Conservation (phyloP, 2,329 filamentous ascomycete species). For the Lasiodiplodia hormozganensis region DNA sequence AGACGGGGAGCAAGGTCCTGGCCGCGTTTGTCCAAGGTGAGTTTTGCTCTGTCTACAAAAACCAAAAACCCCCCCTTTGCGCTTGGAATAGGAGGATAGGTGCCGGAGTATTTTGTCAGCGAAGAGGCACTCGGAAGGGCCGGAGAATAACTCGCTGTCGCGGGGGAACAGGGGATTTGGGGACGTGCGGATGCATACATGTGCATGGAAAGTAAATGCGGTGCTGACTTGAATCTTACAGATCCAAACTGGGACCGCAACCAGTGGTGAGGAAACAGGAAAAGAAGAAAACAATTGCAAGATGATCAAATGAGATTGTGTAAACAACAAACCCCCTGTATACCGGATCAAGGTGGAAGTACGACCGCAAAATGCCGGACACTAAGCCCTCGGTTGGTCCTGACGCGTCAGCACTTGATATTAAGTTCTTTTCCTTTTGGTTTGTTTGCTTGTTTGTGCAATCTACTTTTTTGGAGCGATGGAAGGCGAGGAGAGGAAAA, state of each 20-base stretch:
- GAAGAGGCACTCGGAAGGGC: background rate
- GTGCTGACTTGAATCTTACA: background rate
- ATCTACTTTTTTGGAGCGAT: background rate
- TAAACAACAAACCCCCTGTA: background rate
- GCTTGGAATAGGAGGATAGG: background rate
- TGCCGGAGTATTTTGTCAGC: background rate
- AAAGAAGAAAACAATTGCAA: background rate
- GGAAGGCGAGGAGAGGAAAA: background rate
- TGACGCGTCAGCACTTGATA: background rate
- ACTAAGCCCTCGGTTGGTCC: background rate
- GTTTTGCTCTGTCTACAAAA: slow-evolving; percentile 29
- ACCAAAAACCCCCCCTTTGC: background rate
- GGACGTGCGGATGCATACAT: too few species aligned
- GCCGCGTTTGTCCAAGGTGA: slow-evolving; percentile 95
- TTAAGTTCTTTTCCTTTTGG: background rate
- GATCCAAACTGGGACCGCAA: slow-evolving; percentile 30
- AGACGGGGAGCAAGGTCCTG: slow-evolving; percentile 96
- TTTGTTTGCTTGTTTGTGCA: background rate
- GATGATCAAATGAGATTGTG: slow-evolving; percentile 12
- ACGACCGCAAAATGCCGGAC: background rate
- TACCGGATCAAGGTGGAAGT: background rate
- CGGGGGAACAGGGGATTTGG: background rate
- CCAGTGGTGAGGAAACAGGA: slow-evolving; percentile 25
- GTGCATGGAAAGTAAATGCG: background rate
- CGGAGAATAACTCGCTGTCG: background rate